Evolutionary conservation across 2,329 filamentous ascomycete species (phyloP).

Genomic region (Knufia petricola): DNA sequence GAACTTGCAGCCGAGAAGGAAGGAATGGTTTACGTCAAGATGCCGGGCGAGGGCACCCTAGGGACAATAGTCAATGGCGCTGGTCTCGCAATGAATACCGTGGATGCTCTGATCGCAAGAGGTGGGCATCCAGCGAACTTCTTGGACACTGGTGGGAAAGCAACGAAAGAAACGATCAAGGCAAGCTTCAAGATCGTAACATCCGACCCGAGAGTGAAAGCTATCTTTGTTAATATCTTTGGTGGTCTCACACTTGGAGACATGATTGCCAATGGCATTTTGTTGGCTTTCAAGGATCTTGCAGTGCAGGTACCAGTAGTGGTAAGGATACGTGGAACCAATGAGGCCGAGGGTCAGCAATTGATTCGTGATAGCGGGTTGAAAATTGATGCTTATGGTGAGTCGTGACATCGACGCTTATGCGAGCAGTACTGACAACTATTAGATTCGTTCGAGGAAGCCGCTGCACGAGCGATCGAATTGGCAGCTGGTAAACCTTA

Average conservation of each 20-base stretch:
- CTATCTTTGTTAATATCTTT: slow-evolving; percentile 64
- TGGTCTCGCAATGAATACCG: slow-evolving; percentile 82
- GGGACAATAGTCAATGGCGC: slow-evolving; percentile 78
- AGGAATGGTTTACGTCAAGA: slow-evolving; percentile 70
- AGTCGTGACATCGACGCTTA: slow-evolving; percentile 21
- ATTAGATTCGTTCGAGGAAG: slow-evolving; percentile 46
- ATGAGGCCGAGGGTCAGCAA: slow-evolving; percentile 59
- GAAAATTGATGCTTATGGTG: slow-evolving; percentile 60
- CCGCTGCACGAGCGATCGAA: slow-evolving; percentile 56
- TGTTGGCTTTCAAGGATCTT: slow-evolving; percentile 62
- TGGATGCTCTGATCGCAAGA: slow-evolving; percentile 62
- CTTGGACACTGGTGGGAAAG: slow-evolving; percentile 81
- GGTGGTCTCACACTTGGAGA: slow-evolving; percentile 63
- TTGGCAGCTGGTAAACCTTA: background rate
- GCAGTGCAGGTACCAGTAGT: slow-evolving; percentile 61
- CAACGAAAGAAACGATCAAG: slow-evolving; percentile 70
- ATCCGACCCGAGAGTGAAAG: slow-evolving; percentile 59
- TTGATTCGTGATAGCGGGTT: slow-evolving; percentile 61
- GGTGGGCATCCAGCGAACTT: slow-evolving; percentile 71
- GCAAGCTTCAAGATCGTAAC: slow-evolving; percentile 66
- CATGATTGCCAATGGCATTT: slow-evolving; percentile 69
- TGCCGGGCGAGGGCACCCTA: slow-evolving; percentile 50
- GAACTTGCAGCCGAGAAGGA: slow-evolving; percentile 56
- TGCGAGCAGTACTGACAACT: background rate
- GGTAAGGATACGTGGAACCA: slow-evolving; percentile 66